Evolutionary conservation across 495 filamentous ascomycete genomes (phyloP), one percentile per base, ranked within the genome.

Genomic region (Daldinia bambusicola): DNA sequence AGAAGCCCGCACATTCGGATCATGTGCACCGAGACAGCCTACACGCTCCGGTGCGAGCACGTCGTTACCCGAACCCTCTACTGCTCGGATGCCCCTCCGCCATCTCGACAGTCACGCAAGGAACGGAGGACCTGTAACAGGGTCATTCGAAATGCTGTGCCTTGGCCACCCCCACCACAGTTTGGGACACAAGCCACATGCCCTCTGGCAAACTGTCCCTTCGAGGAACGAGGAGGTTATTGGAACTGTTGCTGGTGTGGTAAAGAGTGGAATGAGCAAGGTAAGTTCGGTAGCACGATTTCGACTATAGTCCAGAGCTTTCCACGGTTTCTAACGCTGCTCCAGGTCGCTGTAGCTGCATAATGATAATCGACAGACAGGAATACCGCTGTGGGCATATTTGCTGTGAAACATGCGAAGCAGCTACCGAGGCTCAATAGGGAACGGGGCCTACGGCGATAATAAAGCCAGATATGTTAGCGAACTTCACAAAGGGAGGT

Each of bases 241-340:
- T 82, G 80, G 79, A 81, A 79, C 66, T 82, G 79, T 65, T 82
- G 79, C 58, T 81, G 77, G 79, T 81, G 79, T 34, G 80, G 79
- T 16, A 80, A 82, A 45, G 74, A 76, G 40, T 77, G 76, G 77
- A 82, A 82, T 56, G 71, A 69, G 13, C 67, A 70, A 70, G 75
- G 73, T 73, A n/a, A 50, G 73, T 63, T 63, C 12, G n/a, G 31
- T 26, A n/a, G 37, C 18, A 13, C 20, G 48, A 16, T 34, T 22
- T 36, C 5, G 9, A 7, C 22, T 13, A 37, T 5, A 9, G 51
- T 36, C 38, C 14, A 16, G 12, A n/a, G 4, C 48, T 13, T 16
- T 45, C 43, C 14, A 34, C 52, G 18, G 37, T 34, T 36, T 63
- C 63, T 67, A 30, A 67, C 58, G 22, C 34, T 22, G 10, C 20